Evolutionary conservation across 2,329 filamentous ascomycete species (phyloP).

Genomic region (Penicillium occitanis): DNA sequence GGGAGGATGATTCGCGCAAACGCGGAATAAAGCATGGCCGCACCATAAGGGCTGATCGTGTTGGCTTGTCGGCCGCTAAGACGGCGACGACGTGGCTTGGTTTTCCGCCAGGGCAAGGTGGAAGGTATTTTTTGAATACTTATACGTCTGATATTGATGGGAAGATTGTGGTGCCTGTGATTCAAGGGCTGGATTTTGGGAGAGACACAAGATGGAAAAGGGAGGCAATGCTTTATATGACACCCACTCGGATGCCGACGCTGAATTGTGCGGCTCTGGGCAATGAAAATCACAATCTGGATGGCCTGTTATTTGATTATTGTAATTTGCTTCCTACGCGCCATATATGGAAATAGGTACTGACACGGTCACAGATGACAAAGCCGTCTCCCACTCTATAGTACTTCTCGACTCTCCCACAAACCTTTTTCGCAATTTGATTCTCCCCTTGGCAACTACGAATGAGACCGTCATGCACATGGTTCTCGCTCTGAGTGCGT

Average conservation of each 20-base stretch:
- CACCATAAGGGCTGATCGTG: slow-evolving; percentile 18
- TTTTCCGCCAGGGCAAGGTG: slow-evolving; percentile 15
- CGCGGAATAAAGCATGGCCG: slow-evolving; percentile 23
- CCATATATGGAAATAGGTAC: background rate
- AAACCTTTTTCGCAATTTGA: slow-evolving; percentile 22
- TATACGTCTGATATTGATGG: slow-evolving; percentile 19
- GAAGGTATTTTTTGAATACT: slow-evolving; percentile 22
- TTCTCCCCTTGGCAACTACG: slow-evolving; percentile 19
- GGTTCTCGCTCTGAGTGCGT: slow-evolving; percentile 21
- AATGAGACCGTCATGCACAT: slow-evolving; percentile 23
- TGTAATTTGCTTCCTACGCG: background rate
- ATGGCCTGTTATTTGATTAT: slow-evolving; percentile 20
- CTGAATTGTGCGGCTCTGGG: background rate
- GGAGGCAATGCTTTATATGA: background rate
- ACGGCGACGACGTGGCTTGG: slow-evolving; percentile 14
- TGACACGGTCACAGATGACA: slow-evolving; percentile 12
- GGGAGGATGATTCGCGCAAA: slow-evolving; percentile 23
- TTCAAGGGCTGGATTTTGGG: slow-evolving; percentile 17
- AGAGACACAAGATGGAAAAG: background rate
- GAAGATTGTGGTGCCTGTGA: slow-evolving; percentile 11
- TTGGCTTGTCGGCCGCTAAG: slow-evolving; percentile 16
- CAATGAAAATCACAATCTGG: background rate
- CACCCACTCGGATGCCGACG: slow-evolving; percentile 11
- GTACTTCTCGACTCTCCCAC: slow-evolving; percentile 19
- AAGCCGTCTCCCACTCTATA: slow-evolving; percentile 22